phyloP scores from a whole-genome alignment of 257 asterid genomes.

The Gynochthodes officinalis region DNA sequence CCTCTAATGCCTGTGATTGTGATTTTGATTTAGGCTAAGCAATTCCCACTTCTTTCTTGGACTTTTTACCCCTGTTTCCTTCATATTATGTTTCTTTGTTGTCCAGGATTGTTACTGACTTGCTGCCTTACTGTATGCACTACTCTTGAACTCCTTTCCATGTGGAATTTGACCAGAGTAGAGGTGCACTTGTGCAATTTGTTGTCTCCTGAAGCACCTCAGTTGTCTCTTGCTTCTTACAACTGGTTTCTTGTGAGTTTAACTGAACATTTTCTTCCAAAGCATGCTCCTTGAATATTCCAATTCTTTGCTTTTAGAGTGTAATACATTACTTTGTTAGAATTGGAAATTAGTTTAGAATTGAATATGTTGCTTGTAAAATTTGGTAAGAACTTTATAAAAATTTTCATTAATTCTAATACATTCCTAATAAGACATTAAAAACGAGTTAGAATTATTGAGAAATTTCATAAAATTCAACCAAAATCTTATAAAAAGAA shows the following conservation, averaged over 20 bases:
- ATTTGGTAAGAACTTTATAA: too few relatives aligned
- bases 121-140: constrained; percentile 66
- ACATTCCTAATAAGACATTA: too few relatives aligned
- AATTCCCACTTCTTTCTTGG: neutral
- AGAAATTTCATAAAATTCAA: too few relatives aligned
- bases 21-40: constrained; percentile 4
- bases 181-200: constrained; percentile 91
- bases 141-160: constrained; percentile 72
- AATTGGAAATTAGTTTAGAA: too few relatives aligned
- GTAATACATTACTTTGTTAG: neutral
- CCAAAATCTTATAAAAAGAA: too few relatives aligned
- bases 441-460: too few relatives aligned
- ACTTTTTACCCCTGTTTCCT: neutral
- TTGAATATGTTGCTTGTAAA: too few relatives aligned
- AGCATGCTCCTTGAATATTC: neutral
- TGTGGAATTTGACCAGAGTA: constrained; percentile 98
- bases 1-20: neutral
- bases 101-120: constrained; percentile 61
- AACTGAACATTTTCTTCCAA: constrained; percentile 9
- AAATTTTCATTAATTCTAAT: too few relatives aligned
- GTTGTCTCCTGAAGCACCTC: constrained; percentile 96
- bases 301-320: neutral
- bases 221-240: constrained; percentile 77
- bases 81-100: constrained; percentile 1
- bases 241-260: constrained; percentile 95